Base-by-base conservation (phyloP, 441 rosid species). In the Jatropha multifida region DNA sequence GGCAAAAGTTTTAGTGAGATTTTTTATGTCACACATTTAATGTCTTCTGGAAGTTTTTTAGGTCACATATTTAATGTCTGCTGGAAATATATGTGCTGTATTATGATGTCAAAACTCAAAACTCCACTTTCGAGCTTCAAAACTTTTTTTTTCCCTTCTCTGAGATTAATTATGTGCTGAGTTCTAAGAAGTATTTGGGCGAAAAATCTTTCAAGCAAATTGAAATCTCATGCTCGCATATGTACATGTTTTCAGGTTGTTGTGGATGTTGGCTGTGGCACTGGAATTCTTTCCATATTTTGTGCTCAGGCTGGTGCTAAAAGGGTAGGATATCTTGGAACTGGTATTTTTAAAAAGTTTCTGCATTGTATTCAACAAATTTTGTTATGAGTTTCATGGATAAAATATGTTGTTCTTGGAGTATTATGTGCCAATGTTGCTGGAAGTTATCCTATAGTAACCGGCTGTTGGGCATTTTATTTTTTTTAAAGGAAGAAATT, bases 241-340 rank as follows among this genome's bases (percentile, higher is more conserved):
- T 74, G 66, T 71, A 61, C 48, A 46, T 71, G 26, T 76, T 12
- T 72, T 46, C 85, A 96, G 99, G 97, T 96, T 80, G 99, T 96
- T 68, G 85, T 96, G 69, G 98, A 96, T 81, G 99, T 96, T 88
- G 99, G 99, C 74, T 96, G 99, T 76, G 99, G 99, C 69, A 96
- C 99, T 18, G 97, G 98, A 78, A 93, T 96, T 81, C 98, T 96
- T 77, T 90, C 99, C 41, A 90, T 96, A 85, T 96, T 96, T 84
- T 96, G 99, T 88, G 97, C 97, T 70, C 95, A 92, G 83, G 99
- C 98, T 74, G 99, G 99, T 71, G 99, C 99, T 6, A 92, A 89
- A 79, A 87, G 97, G 86, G 99, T 96, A 89, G 69, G 79, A 17
- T 11, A 54, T 63, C 49, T 73, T 27, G 42, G 17, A 69, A 23